Evolutionary conservation across 2,329 filamentous ascomycete species (phyloP).

Genomic region (Hypoxylon sp.): DNA sequence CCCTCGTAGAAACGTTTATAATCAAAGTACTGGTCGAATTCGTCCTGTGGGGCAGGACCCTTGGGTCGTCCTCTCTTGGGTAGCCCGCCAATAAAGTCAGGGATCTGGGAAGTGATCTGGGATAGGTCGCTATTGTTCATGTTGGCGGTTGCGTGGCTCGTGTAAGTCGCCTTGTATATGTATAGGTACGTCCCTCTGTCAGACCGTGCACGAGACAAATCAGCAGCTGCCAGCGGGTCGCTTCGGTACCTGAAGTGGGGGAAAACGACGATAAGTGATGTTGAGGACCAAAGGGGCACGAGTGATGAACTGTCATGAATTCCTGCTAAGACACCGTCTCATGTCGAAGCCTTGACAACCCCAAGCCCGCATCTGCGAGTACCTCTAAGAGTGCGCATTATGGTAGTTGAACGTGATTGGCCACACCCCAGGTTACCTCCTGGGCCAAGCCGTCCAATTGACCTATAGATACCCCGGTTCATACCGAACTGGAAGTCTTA

Average conservation of each 20-base stretch:
- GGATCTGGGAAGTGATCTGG: slow-evolving; percentile 49
- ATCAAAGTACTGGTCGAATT: slow-evolving; percentile 48
- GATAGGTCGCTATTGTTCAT: slow-evolving; percentile 47
- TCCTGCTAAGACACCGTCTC: slow-evolving; percentile 51
- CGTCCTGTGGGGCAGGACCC: slow-evolving; percentile 44
- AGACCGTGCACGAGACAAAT: slow-evolving; percentile 52
- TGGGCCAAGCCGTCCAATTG: slow-evolving; percentile 44
- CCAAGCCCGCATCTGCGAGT: slow-evolving; percentile 50
- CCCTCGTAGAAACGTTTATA: slow-evolving; percentile 47
- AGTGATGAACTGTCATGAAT: slow-evolving; percentile 50
- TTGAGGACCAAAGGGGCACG: slow-evolving; percentile 47
- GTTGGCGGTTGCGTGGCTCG: slow-evolving; percentile 49
- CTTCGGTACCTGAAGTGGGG: slow-evolving; percentile 51
- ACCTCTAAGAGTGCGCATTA: slow-evolving; percentile 45
- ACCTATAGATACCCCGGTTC: slow-evolving; percentile 48
- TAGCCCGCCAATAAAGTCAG: slow-evolving; percentile 47
- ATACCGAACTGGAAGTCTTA: slow-evolving; percentile 47
- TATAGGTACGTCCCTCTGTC: slow-evolving; percentile 51
- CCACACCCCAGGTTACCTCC: slow-evolving; percentile 22
- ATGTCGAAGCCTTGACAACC: slow-evolving; percentile 47
- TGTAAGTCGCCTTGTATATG: slow-evolving; percentile 51
- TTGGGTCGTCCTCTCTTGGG: slow-evolving; percentile 43
- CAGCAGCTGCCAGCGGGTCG: slow-evolving; percentile 50
- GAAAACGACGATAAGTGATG: slow-evolving; percentile 50
- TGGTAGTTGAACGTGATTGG: slow-evolving; percentile 46